phyloP scores from a whole-genome alignment of 306 rosid species.

The Argentina anserina region DNA sequence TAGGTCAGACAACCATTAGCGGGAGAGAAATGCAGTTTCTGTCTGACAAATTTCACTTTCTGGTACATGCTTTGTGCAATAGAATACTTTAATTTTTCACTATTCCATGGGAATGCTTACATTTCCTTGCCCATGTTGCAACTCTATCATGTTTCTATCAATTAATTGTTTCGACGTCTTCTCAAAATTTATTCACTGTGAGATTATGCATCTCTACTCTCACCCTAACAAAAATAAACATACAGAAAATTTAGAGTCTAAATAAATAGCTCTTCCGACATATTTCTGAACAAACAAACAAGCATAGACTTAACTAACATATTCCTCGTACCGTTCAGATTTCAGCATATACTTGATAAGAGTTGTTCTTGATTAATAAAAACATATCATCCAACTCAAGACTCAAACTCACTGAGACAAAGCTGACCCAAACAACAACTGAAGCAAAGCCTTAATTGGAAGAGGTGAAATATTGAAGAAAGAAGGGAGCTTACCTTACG shows the following conservation, averaged over 20 bases:
- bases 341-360: not conserved
- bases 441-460: not conserved
- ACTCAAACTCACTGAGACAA: too few species aligned
- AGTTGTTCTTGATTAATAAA: not conserved
- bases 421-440: conserved; percentile 8
- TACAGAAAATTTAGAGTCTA: not conserved
- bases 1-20: not conserved
- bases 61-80: not conserved
- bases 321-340: not conserved
- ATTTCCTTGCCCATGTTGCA: not conserved
- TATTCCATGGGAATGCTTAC: not conserved
- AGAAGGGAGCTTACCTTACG: conserved; percentile 48
- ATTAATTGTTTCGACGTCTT: not conserved
- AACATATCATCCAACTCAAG: too few species aligned
- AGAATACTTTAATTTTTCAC: not conserved
- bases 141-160: not conserved
- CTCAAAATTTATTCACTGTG: not conserved
- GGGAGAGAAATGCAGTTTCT: not conserved
- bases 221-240: not conserved
- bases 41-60: not conserved
- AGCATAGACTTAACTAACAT: not conserved
- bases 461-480: not conserved
- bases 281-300: not conserved
- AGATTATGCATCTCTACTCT: not conserved
- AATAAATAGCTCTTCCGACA: not conserved